These are phyloP conservation scores for Alnus glutinosa DNA, from an alignment of 306 rosid species.

Conservation along the genomic window DNA sequence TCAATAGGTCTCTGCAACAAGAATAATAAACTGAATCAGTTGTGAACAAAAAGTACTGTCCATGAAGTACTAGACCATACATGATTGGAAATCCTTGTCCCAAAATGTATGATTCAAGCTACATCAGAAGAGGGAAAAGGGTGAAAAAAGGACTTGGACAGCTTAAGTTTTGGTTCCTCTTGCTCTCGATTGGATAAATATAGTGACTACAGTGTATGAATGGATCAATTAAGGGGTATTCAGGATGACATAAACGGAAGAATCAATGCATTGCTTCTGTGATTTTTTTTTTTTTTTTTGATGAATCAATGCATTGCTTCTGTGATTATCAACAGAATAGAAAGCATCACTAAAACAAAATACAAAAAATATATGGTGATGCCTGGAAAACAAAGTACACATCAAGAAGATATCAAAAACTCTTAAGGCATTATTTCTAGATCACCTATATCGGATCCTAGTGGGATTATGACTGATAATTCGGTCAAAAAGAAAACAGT, in stretches of 20 bases:
- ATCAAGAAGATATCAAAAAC: background rate
- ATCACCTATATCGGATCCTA: background rate
- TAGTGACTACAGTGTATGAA: background rate
- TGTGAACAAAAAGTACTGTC: background rate
- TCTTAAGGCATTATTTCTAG: background rate
- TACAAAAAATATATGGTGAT: background rate
- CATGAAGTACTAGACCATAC: background rate
- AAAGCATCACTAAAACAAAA: background rate
- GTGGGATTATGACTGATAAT: background rate
- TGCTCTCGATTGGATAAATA: background rate
- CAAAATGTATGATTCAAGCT: background rate
- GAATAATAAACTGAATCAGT: slow-evolving; percentile 39
- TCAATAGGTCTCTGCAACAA: slow-evolving; percentile 69
- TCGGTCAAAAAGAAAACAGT: background rate
- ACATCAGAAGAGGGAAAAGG: background rate
- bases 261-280: background rate
- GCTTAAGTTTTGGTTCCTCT: background rate
- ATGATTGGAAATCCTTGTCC: background rate
- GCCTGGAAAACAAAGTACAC: background rate
- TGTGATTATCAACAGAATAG: background rate
- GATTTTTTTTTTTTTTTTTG: too few relatives aligned
- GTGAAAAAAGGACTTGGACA: background rate
- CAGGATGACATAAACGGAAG: background rate
- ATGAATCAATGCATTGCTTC: background rate
- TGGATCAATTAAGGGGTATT: background rate